Percentiles rank a stretch among this genome's conserved stretches.
Evolutionary conservation across 2,329 filamentous ascomycete genomes (phyloP).

Genomic region (Parastagonospora nodorum): DNA sequence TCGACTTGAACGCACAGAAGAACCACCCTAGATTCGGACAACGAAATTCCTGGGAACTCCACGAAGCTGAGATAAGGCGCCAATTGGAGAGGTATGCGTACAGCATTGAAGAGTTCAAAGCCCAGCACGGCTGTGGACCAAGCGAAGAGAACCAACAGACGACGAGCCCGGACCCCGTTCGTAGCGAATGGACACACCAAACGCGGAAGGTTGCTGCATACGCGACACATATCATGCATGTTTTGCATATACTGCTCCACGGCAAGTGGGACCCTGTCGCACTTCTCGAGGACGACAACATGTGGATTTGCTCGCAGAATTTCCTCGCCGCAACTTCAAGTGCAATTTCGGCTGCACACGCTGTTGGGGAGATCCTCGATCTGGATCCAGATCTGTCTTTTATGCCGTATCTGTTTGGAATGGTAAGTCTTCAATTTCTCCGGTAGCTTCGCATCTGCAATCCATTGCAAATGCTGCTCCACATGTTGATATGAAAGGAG

Average conservation of each 20-base stretch:
- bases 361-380: slow-evolving; percentile 83
- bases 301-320: slow-evolving; percentile 88
- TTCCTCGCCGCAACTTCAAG: slow-evolving; percentile 88
- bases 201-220: slow-evolving; percentile 87
- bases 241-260: slow-evolving; percentile 84
- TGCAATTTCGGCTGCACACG: slow-evolving; percentile 86
- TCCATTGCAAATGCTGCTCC: neutral
- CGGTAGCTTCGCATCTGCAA: neutral
- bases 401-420: slow-evolving; percentile 96
- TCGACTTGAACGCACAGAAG: slow-evolving; percentile 85
- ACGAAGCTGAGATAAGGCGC: slow-evolving; percentile 75
- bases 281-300: slow-evolving; percentile 85
- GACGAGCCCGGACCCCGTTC: slow-evolving; percentile 42
- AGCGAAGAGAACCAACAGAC: slow-evolving; percentile 44
- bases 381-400: slow-evolving; percentile 90
- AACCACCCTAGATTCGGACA: slow-evolving; percentile 87
- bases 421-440: slow-evolving; percentile 53
- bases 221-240: slow-evolving; percentile 91
- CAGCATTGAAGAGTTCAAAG: slow-evolving; percentile 71
- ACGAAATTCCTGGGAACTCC: slow-evolving; percentile 75
- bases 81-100: slow-evolving; percentile 83
- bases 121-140: slow-evolving; percentile 49
- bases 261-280: slow-evolving; percentile 95
- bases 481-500: neutral
- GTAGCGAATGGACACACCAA: slow-evolving; percentile 78